These are phyloP conservation scores for Pseudogymnoascus sp. DNA, from an alignment of 2,329 filamentous ascomycete species.

Conservation along the genomic window DNA sequence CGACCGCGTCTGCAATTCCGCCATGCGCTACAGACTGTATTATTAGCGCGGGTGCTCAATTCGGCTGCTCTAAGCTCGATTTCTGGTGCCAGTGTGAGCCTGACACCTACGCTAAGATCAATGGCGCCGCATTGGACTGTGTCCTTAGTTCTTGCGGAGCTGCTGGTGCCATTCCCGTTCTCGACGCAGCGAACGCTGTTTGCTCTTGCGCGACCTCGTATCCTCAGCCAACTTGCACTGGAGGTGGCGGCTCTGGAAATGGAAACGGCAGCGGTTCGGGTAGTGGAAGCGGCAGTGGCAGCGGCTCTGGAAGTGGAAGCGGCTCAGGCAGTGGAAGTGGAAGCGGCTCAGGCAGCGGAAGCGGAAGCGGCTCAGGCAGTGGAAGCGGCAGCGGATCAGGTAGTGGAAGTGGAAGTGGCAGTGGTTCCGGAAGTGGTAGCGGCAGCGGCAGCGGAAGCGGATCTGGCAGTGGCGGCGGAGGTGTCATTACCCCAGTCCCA, in stretches of 20 bases:
- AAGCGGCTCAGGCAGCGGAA: background rate
- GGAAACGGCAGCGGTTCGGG: background rate
- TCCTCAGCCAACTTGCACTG: constrained; percentile 4
- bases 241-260: background rate
- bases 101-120: background rate
- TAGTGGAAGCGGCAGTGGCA: background rate
- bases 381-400: background rate
- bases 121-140: background rate
- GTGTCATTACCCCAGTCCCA: background rate
- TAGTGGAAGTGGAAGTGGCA: background rate
- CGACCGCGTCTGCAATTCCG: background rate
- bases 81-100: constrained; percentile 3
- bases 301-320: background rate
- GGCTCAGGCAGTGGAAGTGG: background rate
- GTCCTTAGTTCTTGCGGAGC: background rate
- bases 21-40: background rate
- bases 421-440: background rate
- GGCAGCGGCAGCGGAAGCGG: background rate
- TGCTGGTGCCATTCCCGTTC: background rate
- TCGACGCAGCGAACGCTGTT: background rate
- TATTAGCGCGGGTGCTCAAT: background rate
- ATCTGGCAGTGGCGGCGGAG: background rate
- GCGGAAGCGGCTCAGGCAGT: background rate
- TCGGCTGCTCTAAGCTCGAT: background rate
- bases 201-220: background rate